Evolutionary conservation across 2,329 filamentous ascomycete species (phyloP), one percentile per base, ranked within the genome.

Genomic region (Xylaria polymorpha): DNA sequence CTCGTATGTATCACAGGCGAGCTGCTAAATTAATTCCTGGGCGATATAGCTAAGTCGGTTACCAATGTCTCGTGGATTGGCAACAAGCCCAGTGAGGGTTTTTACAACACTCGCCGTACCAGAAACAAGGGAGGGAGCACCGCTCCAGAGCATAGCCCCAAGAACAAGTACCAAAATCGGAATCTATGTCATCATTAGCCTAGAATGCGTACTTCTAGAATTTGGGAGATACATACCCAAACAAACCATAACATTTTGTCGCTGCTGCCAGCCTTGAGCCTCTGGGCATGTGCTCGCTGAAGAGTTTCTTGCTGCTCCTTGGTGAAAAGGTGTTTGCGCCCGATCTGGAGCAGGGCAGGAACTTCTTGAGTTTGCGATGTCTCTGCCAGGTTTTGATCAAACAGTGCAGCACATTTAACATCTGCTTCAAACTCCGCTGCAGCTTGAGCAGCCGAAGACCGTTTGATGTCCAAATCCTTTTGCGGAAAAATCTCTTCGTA

Each of bases 401-500:
- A 89, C 5, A 87, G 73, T 6, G 81, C 73, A 2, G 85, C 79
- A 70, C 86, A 90, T 76, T 90, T 90, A 44, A 81, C 80, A 73
- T 91, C 88, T 4, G 87, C 87, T 65, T 87, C 84, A 2, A 84
- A 84, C 35, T 91, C 89, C 15, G 84, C 85, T 1, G 86, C 86
- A 2, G 89, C 89, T 62, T 83, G 83, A 9, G 84, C 83, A 1
- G 86, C 87, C n/a, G 87, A 86, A 20, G 85, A 81, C 74, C 87
- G 85, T 78, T 91, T 91, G 29, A 80, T 81, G 65, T 90, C 86
- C 18, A 84, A 71, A 53, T 85, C 82, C 62, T 83, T 80, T 48
- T 83, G 81, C 1, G 92, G 92, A 78, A 90, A 96, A 35, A 96
- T 87, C 57, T 94, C 93, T 62, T 94, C 90, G 72, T 96, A 96